Base-by-base conservation (phyloP, 108 stramenopile species). In the Cyclotella sp. region DNA sequence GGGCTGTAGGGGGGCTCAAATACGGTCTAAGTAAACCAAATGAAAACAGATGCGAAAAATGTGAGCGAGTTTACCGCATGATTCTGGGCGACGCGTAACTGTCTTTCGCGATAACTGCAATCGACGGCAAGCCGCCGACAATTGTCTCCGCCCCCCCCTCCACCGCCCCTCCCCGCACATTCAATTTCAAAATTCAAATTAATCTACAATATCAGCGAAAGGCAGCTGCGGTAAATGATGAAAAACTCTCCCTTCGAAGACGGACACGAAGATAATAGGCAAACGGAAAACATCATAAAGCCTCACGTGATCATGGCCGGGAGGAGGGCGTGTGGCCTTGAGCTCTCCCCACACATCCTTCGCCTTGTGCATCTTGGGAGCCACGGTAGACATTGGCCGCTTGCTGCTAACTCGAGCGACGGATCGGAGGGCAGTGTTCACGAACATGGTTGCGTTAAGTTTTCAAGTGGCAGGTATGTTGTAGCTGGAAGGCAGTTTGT, bases 311-410 rank as follows among this genome's bases (percentile, higher is more conserved):
- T 74, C 69, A 44, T 88, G 85, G 55, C 89, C 93, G 22, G 69
- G 68, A 58, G 88, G 87, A 77, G 90, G 90, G 65, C 91, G 91
- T 62, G 86, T 84, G 51, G 81, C 81, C n/a, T 76, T 67, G 18
- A 94, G 63, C 51, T 84, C 80, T 3, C 72, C 51, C 90, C 90
- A 92, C 30, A 82, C 71, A 76, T 88, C 87, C 80, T 86, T 87
- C 19, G 90, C 90, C 75, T 88, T 90, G 84, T 95, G 93, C 86
- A 91, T 72, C 75, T 90, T 95, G 51, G 93, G 91, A 59, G 76
- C 84, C 27, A 76, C 77, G 4, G 76, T 83, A 42, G 91, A 86
- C 83, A 86, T 84, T 57, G 67, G 52, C 52, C 83, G 83, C 72
- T 64, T 82, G 68, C 67, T 61, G 49, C 77, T 68, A 24, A 47